Conservation (phyloP, 2,329 filamentous ascomycete genomes). For the Neonectria ditissima region DNA sequence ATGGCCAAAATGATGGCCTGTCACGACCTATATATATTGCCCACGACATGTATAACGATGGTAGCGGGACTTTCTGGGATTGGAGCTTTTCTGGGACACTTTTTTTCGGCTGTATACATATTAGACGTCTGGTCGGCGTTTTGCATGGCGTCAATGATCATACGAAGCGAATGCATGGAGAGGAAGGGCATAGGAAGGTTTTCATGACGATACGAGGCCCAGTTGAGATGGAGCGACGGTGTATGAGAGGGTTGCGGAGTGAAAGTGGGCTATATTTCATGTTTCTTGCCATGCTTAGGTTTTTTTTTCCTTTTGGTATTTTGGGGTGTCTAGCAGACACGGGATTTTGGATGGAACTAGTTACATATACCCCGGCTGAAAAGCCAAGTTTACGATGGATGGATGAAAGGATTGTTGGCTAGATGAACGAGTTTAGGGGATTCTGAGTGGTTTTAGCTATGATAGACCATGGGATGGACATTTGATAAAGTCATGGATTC, state of each 20-base stretch:
- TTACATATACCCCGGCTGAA: conserved; percentile 47
- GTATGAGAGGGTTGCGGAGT: conserved; percentile 5
- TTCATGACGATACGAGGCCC: conserved; percentile 21
- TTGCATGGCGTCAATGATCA: conserved; percentile 21
- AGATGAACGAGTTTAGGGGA: conserved; percentile 4
- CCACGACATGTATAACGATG: conserved; percentile 36
- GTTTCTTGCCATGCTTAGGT: conserved; percentile 22
- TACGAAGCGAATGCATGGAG: conserved; percentile 8
- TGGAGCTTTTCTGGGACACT: conserved; percentile 11
- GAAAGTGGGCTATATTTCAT: conserved; percentile 15
- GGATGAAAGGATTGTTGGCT: conserved; percentile 27
- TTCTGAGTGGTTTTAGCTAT: not conserved
- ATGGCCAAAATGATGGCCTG: conserved; percentile 5
- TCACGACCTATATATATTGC: conserved; percentile 30
- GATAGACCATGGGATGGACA: conserved; percentile 1
- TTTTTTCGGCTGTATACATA: conserved; percentile 29
- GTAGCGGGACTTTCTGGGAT: conserved; percentile 26
- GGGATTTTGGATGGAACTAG: conserved; percentile 33
- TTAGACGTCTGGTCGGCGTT: conserved; percentile 34
- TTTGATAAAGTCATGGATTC: conserved; percentile 9
- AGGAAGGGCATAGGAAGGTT: conserved; percentile 7
- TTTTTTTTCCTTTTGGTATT: conserved; percentile 10
- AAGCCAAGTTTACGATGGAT: conserved; percentile 46
- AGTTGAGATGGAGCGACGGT: not conserved
- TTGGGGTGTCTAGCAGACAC: conserved; percentile 29